phyloP scores from a whole-genome alignment of 192 early-diverging fungal species.

The Lobulomyces angularis region DNA sequence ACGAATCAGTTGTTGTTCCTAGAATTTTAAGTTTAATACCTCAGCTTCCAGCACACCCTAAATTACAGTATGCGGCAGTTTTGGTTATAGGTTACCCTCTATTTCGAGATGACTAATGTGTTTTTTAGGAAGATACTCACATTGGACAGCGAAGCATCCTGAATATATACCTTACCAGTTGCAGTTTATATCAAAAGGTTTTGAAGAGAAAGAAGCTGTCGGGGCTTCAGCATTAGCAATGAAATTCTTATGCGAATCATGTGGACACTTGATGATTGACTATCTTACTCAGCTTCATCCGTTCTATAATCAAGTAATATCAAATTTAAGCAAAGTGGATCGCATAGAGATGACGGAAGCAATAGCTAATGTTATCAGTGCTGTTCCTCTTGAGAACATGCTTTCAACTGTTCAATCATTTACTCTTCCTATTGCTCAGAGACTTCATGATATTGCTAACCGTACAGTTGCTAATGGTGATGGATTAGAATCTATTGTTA shows the following conservation, averaged over 20 bases:
- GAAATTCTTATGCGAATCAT: constrained; percentile 82
- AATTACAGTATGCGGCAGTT: constrained; percentile 90
- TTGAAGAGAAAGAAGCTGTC: constrained; percentile 61
- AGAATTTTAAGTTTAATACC: constrained; percentile 84
- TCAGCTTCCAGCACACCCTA: constrained; percentile 78
- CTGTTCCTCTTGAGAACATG: constrained; percentile 50
- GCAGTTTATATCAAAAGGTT: constrained; percentile 78
- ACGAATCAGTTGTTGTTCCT: constrained; percentile 68
- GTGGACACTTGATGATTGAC: constrained; percentile 71
- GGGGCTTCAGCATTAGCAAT: constrained; percentile 78
- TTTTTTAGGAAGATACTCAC: constrained; percentile 87
- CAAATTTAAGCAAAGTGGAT: constrained; percentile 56
- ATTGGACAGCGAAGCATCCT: constrained; percentile 80
- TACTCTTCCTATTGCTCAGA: constrained; percentile 58
- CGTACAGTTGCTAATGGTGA: constrained; percentile 14
- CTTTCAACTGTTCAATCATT: constrained; percentile 56
- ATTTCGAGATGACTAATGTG: no score
- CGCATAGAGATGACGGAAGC: constrained; percentile 72
- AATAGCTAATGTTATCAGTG: constrained; percentile 76
- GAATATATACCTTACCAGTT: constrained; percentile 88
- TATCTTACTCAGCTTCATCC: constrained; percentile 67
- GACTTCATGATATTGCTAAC: constrained; percentile 47
- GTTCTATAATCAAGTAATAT: constrained; percentile 67
- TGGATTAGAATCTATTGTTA: constrained; percentile 3
- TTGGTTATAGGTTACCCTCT: no score